A percentile compares a stretch with the other conserved stretches of the same genome.
Evolutionary conservation across 2,329 filamentous ascomycete genomes (phyloP).

Genomic region (Pseudopithomyces maydicus): DNA sequence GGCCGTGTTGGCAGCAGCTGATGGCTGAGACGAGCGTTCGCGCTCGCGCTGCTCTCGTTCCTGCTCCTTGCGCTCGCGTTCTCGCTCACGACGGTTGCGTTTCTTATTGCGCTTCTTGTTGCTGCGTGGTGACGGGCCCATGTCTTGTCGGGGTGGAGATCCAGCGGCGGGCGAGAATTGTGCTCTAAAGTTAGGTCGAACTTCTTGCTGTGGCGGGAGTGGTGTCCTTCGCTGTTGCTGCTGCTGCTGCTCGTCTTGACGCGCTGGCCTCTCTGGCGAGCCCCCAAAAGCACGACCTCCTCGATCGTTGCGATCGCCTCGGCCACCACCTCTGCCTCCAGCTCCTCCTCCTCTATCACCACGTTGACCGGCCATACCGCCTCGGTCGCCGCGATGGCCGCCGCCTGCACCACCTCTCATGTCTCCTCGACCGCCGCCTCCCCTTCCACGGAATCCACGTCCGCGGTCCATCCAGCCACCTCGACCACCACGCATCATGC

Average conservation of each 20-base stretch:
- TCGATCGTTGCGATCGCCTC: constrained; percentile 13
- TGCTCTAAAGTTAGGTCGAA: constrained; percentile 13
- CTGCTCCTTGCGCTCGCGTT: constrained; percentile 1
- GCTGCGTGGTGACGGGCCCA: constrained; percentile 25
- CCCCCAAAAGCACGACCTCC: constrained; percentile 25
- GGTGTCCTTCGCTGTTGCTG: constrained; percentile 26
- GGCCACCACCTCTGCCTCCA: constrained; percentile 1
- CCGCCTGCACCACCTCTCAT: constrained; percentile 14
- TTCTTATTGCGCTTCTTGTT: constrained; percentile 39
- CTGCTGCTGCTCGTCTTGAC: constrained; percentile 33
- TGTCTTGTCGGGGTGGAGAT: constrained; percentile 31
- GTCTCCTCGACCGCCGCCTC: constrained; percentile 29
- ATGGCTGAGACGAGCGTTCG: constrained; percentile 22
- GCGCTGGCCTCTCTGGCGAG: constrained; percentile 26
- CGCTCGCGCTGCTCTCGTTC: constrained; percentile 3
- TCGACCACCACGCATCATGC: constrained; percentile 35
- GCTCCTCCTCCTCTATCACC: constrained; percentile 24
- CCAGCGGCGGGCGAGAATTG: constrained; percentile 30
- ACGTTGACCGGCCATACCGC: constrained; percentile 28
- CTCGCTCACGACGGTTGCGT: constrained; percentile 27
- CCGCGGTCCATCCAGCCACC: constrained; percentile 43
- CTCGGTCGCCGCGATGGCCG: constrained; percentile 22
- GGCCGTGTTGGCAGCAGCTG: constrained; percentile 18
- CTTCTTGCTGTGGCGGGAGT: constrained; percentile 16
- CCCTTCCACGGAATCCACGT: constrained; percentile 42